Evolutionary conservation across 164 flowering plant genomes (phyloP).

Genomic region (Vitis rotundifolia): DNA sequence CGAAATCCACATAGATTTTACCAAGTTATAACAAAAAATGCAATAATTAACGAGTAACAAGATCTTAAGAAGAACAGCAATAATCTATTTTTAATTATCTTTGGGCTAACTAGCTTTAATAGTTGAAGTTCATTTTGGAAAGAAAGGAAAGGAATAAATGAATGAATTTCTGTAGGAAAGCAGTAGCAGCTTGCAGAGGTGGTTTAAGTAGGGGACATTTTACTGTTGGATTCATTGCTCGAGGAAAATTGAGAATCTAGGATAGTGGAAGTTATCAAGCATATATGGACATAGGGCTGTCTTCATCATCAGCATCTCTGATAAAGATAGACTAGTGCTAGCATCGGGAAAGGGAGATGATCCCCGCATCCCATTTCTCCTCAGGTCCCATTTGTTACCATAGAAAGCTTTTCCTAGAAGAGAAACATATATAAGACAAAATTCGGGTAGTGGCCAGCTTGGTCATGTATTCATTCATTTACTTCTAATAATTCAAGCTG

Average conservation of each 20-base stretch:
- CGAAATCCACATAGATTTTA: too few relatives aligned
- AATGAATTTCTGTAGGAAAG: too few relatives aligned
- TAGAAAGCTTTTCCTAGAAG: background rate
- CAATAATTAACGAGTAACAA: too few relatives aligned
- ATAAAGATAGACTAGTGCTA: background rate
- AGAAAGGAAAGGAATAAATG: too few relatives aligned
- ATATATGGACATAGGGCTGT: background rate
- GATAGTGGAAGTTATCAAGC: conserved; percentile 5
- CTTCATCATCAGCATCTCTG: background rate
- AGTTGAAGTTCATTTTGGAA: too few relatives aligned
- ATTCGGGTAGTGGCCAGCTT: too few relatives aligned
- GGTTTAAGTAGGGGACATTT: background rate
- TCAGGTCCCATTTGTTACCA: background rate
- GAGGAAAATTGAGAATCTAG: conserved; percentile 10
- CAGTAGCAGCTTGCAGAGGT: background rate
- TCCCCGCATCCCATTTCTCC: background rate
- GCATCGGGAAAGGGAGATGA: background rate
- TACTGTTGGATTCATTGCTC: background rate
- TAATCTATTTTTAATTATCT: too few relatives aligned
- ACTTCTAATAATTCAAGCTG: too few relatives aligned
- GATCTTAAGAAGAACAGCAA: too few relatives aligned
- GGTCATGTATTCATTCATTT: too few relatives aligned
- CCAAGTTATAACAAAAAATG: too few relatives aligned
- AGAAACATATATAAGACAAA: background rate
- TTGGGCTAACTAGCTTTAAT: too few relatives aligned